Percentiles rank a stretch among this genome's conserved stretches.
These are phyloP conservation scores for Pleurotus salmoneostramineus DNA, from an alignment of 768 basidiomycete genomes.

Conservation along the genomic window DNA sequence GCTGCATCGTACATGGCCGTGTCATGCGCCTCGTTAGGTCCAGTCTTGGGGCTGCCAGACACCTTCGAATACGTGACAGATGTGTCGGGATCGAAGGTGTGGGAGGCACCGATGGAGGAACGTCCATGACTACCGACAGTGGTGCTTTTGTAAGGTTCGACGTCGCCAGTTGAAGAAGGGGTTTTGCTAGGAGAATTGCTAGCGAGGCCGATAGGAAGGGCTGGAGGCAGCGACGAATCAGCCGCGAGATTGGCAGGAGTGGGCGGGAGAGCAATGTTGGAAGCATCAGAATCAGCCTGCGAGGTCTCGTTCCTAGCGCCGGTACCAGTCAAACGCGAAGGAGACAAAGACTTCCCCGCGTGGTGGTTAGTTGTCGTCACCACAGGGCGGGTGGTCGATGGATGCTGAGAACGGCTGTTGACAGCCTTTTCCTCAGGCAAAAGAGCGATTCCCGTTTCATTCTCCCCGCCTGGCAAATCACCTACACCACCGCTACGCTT, in stretches of 20 bases:
- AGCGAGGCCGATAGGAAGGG: too few species aligned
- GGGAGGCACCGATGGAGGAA: too few species aligned
- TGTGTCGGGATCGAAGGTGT: background rate
- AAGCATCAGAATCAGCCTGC: background rate
- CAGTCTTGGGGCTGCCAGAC: too few species aligned
- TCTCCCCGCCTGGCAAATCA: conserved; percentile 33
- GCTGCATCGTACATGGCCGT: background rate
- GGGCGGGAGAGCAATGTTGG: background rate
- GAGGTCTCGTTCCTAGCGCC: background rate
- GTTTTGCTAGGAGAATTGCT: too few species aligned
- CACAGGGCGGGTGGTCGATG: background rate
- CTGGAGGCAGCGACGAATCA: too few species aligned
- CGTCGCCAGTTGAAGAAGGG: too few species aligned
- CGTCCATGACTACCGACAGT: too few species aligned
- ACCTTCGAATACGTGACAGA: background rate
- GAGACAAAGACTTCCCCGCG: background rate
- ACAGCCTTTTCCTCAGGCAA: conserved; percentile 33
- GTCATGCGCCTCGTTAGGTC: background rate
- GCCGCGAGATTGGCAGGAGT: background rate
- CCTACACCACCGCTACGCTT: conserved; percentile 30
- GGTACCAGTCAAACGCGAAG: background rate
- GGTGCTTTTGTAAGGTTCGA: too few species aligned
- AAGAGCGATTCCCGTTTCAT: conserved; percentile 33
- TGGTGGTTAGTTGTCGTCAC: background rate
- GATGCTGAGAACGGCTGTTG: background rate